Base-by-base conservation (phyloP, 495 filamentous ascomycete genomes). In the Patellaria atrata region DNA sequence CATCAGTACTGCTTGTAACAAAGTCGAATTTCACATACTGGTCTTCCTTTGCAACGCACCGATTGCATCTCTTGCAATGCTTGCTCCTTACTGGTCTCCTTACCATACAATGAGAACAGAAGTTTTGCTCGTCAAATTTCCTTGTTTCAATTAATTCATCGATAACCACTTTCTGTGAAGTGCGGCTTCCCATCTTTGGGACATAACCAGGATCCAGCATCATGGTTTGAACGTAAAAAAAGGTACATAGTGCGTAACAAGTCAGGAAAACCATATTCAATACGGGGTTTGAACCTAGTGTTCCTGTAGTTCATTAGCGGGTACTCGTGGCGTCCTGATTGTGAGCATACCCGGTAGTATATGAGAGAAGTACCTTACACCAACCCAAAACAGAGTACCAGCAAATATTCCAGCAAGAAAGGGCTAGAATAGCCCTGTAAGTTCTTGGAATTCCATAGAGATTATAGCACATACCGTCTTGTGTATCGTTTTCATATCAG, bases 21-120 rank as follows among this genome's bases (percentile, higher is more conserved):
- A 15, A 9, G 18, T 15, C 4, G 24, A 30, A 21, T 54, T 12
- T 19, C 12, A 60, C 85, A 64, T 60, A 94, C 87, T 97, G 89
- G 52, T 97, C 89, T 56, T 94, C 81, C 58, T 89, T 94, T 19
- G 89, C 83, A 43, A 97, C 76, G 56, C 89, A 97, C 30, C 89
- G 82, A 38, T 75, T 70, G 48, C 89, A 97, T 42, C 77, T 68
- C 49, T 75, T 77, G 60, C 89, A 97, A 59, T 97, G 89, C 65
- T 93, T 96, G 63, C 84, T 92, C 30, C 89, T 70, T 33, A 96
- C 58, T 4, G 89, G 91, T 53, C 74, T 84, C 34, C 89, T 68
- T 33, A 89, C 75, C 85, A 96, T 93, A 59, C 89, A 97, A 21
- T 68, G 66, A 19, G 89, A 75, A 53, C 89, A 97, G 51, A 94